phyloP scores from a whole-genome alignment of 371 early-diverging fungal species.

The Parasitella parasitica region DNA sequence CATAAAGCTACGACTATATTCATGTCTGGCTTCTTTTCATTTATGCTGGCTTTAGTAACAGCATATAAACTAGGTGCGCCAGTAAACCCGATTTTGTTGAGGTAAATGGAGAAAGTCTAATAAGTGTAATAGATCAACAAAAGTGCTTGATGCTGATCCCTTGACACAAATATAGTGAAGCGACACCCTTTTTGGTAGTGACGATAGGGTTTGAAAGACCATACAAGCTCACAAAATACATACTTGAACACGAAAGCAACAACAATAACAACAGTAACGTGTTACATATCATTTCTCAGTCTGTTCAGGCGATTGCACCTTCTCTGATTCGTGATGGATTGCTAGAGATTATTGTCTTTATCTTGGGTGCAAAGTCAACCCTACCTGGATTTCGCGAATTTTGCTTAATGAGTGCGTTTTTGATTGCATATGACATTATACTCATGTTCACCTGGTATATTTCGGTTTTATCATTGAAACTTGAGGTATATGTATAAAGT shows the following conservation, averaged over 20 bases:
- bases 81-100: neutral
- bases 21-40: slow-evolving; percentile 1
- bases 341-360: neutral
- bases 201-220: neutral
- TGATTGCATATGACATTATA: neutral
- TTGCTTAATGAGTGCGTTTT: neutral
- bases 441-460: slow-evolving; percentile 2
- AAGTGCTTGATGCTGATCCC: neutral
- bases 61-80: neutral
- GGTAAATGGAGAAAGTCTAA: neutral
- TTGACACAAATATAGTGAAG: neutral
- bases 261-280: neutral
- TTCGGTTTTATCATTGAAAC: neutral
- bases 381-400: neutral
- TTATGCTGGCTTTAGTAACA: neutral
- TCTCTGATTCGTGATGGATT: neutral
- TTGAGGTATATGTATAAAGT: neutral
- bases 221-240: neutral
- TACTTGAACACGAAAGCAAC: neutral
- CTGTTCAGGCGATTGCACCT: neutral
- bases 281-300: neutral
- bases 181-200: neutral
- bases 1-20: neutral
- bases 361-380: neutral
- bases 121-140: no score